phyloP scores from a whole-genome alignment of 2,329 filamentous ascomycete species.

The Fusarium graminum region DNA sequence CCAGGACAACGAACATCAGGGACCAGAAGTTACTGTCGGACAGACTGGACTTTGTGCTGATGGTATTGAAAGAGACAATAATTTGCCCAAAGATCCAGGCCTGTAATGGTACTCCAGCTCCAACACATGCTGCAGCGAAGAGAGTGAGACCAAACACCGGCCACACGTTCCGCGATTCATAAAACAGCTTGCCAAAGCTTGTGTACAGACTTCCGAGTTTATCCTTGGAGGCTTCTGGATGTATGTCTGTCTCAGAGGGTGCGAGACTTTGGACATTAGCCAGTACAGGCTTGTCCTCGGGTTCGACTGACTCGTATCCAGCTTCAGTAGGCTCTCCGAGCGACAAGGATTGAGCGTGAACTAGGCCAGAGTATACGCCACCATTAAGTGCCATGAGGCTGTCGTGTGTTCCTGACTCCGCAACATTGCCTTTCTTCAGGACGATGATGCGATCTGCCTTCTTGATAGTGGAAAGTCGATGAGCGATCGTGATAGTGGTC shows the following conservation, averaged over 20 bases:
- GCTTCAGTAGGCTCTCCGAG: constrained; percentile 62
- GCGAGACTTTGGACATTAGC: constrained; percentile 62
- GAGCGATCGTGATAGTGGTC: constrained; percentile 81
- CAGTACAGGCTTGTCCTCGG: constrained; percentile 59
- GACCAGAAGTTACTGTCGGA: constrained; percentile 70
- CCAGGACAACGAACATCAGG: constrained; percentile 74
- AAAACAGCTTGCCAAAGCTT: constrained; percentile 69
- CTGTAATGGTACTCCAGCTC: constrained; percentile 63
- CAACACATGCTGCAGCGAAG: constrained; percentile 60
- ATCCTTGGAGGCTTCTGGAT: constrained; percentile 45
- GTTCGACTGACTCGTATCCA: constrained; percentile 52
- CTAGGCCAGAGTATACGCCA: constrained; percentile 76
- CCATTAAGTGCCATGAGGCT: constrained; percentile 71
- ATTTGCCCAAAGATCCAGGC: constrained; percentile 69
- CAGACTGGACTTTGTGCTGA: constrained; percentile 51
- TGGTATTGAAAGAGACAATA: constrained; percentile 63
- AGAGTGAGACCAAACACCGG: constrained; percentile 64
- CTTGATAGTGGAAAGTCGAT: constrained; percentile 80
- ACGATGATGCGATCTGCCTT: constrained; percentile 85
- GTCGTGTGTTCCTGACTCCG: constrained; percentile 82
- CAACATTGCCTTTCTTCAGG: constrained; percentile 75
- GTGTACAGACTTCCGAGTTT: constrained; percentile 60
- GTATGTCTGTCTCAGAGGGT: constrained; percentile 51
- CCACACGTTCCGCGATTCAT: constrained; percentile 67
- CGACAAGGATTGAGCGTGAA: constrained; percentile 71